Evolutionary conservation across 2,329 filamentous ascomycete species (phyloP).

Genomic region (Paecilomyces niveus): DNA sequence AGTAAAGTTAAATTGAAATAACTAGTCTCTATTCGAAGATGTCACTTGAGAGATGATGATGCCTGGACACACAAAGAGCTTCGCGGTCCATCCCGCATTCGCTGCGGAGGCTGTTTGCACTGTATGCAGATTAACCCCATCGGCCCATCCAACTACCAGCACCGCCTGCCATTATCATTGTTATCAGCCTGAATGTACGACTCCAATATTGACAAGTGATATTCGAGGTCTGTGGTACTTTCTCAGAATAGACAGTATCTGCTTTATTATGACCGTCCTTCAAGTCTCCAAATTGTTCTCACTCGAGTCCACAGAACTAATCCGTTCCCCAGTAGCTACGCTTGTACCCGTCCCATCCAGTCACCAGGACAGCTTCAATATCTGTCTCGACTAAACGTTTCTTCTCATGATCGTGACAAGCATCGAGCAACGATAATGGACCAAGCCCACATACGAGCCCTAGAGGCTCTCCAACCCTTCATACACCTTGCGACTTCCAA

Average conservation of each 20-base stretch:
- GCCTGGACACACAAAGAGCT: too few species aligned
- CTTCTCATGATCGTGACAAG: neutral
- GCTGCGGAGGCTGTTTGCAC: neutral
- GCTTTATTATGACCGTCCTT: neutral
- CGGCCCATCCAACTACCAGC: neutral
- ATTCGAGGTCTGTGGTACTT: neutral
- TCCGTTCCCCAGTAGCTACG: neutral
- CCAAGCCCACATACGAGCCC: constrained; percentile 42
- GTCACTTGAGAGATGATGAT: too few species aligned
- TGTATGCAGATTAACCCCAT: neutral
- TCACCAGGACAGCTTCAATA: neutral
- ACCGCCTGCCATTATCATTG: neutral
- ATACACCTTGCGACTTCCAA: constrained; percentile 81
- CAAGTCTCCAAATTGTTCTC: neutral
- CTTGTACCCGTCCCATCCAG: neutral
- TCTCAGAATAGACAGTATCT: neutral
- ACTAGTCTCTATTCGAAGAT: too few species aligned
- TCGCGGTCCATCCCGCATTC: too few species aligned
- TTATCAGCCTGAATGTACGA: neutral
- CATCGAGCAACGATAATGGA: constrained; percentile 29
- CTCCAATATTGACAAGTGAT: neutral
- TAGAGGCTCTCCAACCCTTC: constrained; percentile 70
- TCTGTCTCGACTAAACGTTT: neutral
- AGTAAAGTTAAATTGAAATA: too few species aligned
- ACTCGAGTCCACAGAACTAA: neutral